Conservation (phyloP, 2,329 filamentous ascomycete genomes). For the Periconia digitata region DNA sequence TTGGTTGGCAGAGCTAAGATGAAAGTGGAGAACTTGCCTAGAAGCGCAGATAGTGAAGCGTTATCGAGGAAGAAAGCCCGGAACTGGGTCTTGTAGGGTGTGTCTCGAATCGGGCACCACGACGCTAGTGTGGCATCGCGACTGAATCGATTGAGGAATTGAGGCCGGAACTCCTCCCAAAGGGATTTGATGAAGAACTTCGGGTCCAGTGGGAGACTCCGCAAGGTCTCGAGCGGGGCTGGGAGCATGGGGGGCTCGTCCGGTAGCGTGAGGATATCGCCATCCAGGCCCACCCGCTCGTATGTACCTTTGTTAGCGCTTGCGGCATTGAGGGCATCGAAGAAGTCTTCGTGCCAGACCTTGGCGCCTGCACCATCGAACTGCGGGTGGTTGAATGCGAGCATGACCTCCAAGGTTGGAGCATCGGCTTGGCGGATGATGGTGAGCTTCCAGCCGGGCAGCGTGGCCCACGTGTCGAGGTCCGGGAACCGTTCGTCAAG, state of each 20-base stretch:
- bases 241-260: slow-evolving; percentile 24
- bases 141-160: slow-evolving; percentile 13
- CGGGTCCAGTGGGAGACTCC: slow-evolving; percentile 16
- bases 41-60: slow-evolving; percentile 14
- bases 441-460: slow-evolving; percentile 17
- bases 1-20: neutral
- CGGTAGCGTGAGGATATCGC: slow-evolving; percentile 23
- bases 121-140: slow-evolving; percentile 11
- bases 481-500: slow-evolving; percentile 15
- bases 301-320: slow-evolving; percentile 12
- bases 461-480: slow-evolving; percentile 5
- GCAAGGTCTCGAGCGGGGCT: slow-evolving; percentile 25
- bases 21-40: neutral
- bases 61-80: slow-evolving; percentile 15
- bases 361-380: slow-evolving; percentile 17
- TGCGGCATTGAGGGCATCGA: slow-evolving; percentile 29
- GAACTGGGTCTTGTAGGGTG: slow-evolving; percentile 16
- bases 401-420: slow-evolving; percentile 13
- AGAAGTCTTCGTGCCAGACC: slow-evolving; percentile 24
- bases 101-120: slow-evolving; percentile 14
- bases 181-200: slow-evolving; percentile 12
- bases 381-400: slow-evolving; percentile 20
- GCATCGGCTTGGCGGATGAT: slow-evolving; percentile 15
- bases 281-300: slow-evolving; percentile 21
- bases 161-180: slow-evolving; percentile 16